Evolutionary conservation across 1,284 basidiomycete species (phyloP).

Genomic region (Prillingera fragicola): DNA sequence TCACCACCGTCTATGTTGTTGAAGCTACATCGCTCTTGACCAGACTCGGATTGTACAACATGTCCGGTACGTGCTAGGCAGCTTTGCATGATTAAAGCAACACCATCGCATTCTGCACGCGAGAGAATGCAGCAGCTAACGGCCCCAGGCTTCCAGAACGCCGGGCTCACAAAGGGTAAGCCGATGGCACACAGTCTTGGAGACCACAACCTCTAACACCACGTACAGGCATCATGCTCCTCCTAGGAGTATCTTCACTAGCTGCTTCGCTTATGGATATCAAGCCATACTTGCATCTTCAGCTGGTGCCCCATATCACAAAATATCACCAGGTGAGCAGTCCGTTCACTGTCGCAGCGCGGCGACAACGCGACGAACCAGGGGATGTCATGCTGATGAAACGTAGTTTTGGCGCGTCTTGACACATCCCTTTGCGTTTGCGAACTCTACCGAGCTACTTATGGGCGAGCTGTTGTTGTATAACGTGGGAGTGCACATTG

Average conservation of each 20-base stretch:
- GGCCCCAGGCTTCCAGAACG: conserved; percentile 40
- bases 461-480: conserved; percentile 70
- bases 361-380: neutral
- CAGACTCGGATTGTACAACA: too few species aligned
- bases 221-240: conserved; percentile 65
- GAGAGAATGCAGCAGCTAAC: neutral
- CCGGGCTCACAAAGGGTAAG: conserved; percentile 40
- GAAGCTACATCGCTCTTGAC: too few species aligned
- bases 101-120: too few species aligned
- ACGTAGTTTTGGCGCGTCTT: conserved; percentile 76
- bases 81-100: too few species aligned
- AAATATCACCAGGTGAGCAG: conserved; percentile 49
- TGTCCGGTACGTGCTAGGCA: too few species aligned
- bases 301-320: conserved; percentile 50
- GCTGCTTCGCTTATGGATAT: conserved; percentile 70
- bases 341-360: too few species aligned
- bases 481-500: conserved; percentile 65
- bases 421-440: conserved; percentile 69
- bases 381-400: conserved; percentile 2
- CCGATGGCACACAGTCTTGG: neutral
- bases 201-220: conserved; percentile 3
- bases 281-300: conserved; percentile 80
- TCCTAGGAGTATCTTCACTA: conserved; percentile 63
- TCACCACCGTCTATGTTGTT: too few species aligned
- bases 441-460: conserved; percentile 78